Evolutionary conservation across 768 basidiomycete genomes (phyloP).

Genomic region (Russula compacta): DNA sequence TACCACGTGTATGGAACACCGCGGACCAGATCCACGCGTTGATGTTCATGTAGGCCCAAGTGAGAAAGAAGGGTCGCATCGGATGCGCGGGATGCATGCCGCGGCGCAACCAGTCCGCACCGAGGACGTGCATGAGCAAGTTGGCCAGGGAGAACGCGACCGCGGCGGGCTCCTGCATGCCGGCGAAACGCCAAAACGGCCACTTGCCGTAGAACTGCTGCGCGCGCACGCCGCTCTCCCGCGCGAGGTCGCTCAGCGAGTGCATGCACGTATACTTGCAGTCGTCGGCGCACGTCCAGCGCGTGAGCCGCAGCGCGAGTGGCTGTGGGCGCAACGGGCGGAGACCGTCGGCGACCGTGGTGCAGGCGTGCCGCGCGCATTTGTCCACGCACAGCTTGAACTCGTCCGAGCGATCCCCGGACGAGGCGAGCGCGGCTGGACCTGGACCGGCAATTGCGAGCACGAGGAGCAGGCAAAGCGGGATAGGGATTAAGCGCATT

Average conservation of each 20-base stretch:
- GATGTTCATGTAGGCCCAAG: slow-evolving; percentile 61
- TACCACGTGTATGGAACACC: slow-evolving; percentile 92
- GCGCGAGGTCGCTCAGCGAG: slow-evolving; percentile 50
- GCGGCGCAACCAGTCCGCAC: slow-evolving; percentile 40
- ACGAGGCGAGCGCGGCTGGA: slow-evolving; percentile 18
- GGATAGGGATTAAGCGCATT: slow-evolving; percentile 14
- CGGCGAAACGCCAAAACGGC: slow-evolving; percentile 85
- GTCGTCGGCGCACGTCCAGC: slow-evolving; percentile 84
- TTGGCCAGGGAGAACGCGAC: slow-evolving; percentile 87
- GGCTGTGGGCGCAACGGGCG: slow-evolving; percentile 22
- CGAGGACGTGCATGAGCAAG: slow-evolving; percentile 61
- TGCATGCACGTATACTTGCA: slow-evolving; percentile 92
- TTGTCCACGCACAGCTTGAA: slow-evolving; percentile 31
- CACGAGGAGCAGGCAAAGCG: background rate
- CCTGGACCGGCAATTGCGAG: background rate
- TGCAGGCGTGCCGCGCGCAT: slow-evolving; percentile 27
- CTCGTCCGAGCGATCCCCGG: slow-evolving; percentile 28
- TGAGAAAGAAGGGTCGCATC: slow-evolving; percentile 57
- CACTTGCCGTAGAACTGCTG: slow-evolving; percentile 94
- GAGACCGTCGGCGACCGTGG: slow-evolving; percentile 21
- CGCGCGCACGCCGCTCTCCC: slow-evolving; percentile 34
- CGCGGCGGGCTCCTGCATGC: slow-evolving; percentile 91
- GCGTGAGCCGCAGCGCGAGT: slow-evolving; percentile 51
- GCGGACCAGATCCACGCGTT: slow-evolving; percentile 92
- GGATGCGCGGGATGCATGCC: slow-evolving; percentile 50